Evolutionary conservation across 306 rosid species (phyloP).

Genomic region (Erythrophleum fordii): DNA sequence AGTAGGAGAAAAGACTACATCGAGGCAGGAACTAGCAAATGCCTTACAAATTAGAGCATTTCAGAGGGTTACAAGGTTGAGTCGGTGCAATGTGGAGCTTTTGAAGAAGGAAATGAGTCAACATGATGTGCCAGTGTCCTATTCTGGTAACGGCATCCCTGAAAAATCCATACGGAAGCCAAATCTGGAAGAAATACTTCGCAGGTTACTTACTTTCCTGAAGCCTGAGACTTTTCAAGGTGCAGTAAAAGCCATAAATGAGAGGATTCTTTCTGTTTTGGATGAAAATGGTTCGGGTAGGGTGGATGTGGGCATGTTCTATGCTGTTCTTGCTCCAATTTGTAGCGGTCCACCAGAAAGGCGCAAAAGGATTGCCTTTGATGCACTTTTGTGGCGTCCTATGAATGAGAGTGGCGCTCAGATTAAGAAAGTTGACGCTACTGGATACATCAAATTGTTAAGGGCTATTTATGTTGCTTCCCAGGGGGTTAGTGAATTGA

Average conservation of each 20-base stretch:
- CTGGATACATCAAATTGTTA: slow-evolving; percentile 68
- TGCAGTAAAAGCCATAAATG: slow-evolving; percentile 90
- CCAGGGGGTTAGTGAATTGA: slow-evolving; percentile 68
- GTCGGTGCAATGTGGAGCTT: slow-evolving; percentile 82
- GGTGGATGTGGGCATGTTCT: slow-evolving; percentile 92
- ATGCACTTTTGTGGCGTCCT: slow-evolving; percentile 95
- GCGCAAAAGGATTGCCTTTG: slow-evolving; percentile 85
- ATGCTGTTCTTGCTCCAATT: slow-evolving; percentile 89
- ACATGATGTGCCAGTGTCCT: slow-evolving; percentile 79
- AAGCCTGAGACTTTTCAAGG: slow-evolving; percentile 99
- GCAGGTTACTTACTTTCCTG: slow-evolving; percentile 71
- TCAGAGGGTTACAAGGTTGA: slow-evolving; percentile 89
- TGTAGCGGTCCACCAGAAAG: slow-evolving; percentile 82
- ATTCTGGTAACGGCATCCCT: slow-evolving; percentile 86
- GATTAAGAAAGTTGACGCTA: slow-evolving; percentile 70
- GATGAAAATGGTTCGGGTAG: slow-evolving; percentile 84
- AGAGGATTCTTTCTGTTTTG: slow-evolving; percentile 87
- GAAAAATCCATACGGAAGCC: slow-evolving; percentile 94
- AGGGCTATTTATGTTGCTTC: slow-evolving; percentile 83
- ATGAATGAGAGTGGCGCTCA: slow-evolving; percentile 80
- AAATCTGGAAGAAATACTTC: slow-evolving; percentile 86
- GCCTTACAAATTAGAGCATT: slow-evolving; percentile 86
- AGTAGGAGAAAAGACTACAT: slow-evolving; percentile 74
- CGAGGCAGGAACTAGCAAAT: slow-evolving; percentile 66
- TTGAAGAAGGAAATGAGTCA: slow-evolving; percentile 92